Evolutionary conservation across 106 monocot species (phyloP), one percentile per base, ranked within the genome.

Genomic region (Hemerocallis citrina): DNA sequence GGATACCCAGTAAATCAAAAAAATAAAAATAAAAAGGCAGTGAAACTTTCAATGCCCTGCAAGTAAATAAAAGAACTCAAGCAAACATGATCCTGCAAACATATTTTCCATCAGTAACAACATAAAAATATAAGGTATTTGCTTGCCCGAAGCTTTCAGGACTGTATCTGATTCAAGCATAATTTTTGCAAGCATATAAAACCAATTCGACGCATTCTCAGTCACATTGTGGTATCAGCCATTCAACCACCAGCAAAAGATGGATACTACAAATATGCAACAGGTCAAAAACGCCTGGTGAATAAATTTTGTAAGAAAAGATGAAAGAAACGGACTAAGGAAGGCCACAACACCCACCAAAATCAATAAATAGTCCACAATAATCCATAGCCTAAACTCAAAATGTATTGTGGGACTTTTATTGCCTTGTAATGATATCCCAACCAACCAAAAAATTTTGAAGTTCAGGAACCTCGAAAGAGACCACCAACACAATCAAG

Each of bases 401-500:
- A 57, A 34, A 57, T 10, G 21, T 20, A 8, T 21, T 57, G 19
- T 36, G 57, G 34, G 57, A 36, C 0, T 5, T 57, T 57, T 57
- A 57, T 57, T 57, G 1, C 55, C 32, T 9, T 16, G 4, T 17
- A 45, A 16, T 19, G 25, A 12, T 25, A 31, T 31, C 55, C 11
- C 2, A 32, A 36, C 57, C 29, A 54, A 54, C 57, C 57, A 36
- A 57, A 57, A 57, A 57, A 57, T 14, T n/a, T 12, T 1, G n/a
- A 21, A 16, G 0, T 35, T 9, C 29, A 50, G 6, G 25, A 60
- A n/a, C n/a, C n/a, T n/a, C n/a, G n/a, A n/a, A n/a, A n/a, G n/a
- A n/a, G n/a, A n/a, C n/a, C n/a, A n/a, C n/a, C n/a, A n/a, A n/a
- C 12, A 27, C 6, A 16, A 41, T 86, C 81, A 91, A 20, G 96